Percentiles rank a stretch among this genome's conserved stretches.
These are phyloP conservation scores for Leishmania gerbilli DNA, from an alignment of 208 protist genomes.

Conservation along the genomic window DNA sequence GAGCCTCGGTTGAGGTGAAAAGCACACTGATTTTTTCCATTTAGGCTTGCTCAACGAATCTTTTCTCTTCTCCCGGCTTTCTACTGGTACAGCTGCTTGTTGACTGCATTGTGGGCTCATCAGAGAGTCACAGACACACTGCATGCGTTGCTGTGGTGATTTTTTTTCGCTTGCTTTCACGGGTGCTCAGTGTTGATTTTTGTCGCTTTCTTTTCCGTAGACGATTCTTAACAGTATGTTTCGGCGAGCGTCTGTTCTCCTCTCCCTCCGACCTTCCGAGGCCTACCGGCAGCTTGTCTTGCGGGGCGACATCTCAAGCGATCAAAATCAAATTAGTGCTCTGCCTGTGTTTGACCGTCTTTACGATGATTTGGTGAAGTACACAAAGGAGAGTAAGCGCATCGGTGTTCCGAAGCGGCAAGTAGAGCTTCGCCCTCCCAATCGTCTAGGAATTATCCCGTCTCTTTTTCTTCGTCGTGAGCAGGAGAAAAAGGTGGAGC, in stretches of 20 bases:
- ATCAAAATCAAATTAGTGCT: slow-evolving; percentile 62
- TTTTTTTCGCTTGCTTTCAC: background rate
- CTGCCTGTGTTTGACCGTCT: slow-evolving; percentile 84
- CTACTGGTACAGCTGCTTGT: too few species aligned
- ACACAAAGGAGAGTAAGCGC: slow-evolving; percentile 39
- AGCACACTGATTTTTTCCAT: background rate
- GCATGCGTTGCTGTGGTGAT: background rate
- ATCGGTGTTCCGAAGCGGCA: slow-evolving; percentile 47
- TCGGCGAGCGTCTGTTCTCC: background rate
- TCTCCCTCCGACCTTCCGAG: slow-evolving; percentile 43
- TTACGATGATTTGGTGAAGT: slow-evolving; percentile 73
- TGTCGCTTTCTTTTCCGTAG: background rate
- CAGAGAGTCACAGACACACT: background rate
- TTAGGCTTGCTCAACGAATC: background rate
- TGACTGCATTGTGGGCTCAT: background rate
- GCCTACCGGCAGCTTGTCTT: slow-evolving; percentile 61
- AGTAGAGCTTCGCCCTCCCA: slow-evolving; percentile 79
- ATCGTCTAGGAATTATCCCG: slow-evolving; percentile 79
- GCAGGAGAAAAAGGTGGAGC: slow-evolving; percentile 72
- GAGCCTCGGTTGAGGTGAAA: too few species aligned
- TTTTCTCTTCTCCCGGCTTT: background rate
- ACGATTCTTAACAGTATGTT: background rate
- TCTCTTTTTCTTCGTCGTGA: slow-evolving; percentile 77
- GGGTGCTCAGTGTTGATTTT: background rate
- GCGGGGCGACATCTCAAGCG: slow-evolving; percentile 48